A percentile compares a stretch with the other conserved stretches of the same genome.
Evolutionary conservation across 148 eudicot genomes (phyloP).

Genomic region (Rhododendron griersonianum): DNA sequence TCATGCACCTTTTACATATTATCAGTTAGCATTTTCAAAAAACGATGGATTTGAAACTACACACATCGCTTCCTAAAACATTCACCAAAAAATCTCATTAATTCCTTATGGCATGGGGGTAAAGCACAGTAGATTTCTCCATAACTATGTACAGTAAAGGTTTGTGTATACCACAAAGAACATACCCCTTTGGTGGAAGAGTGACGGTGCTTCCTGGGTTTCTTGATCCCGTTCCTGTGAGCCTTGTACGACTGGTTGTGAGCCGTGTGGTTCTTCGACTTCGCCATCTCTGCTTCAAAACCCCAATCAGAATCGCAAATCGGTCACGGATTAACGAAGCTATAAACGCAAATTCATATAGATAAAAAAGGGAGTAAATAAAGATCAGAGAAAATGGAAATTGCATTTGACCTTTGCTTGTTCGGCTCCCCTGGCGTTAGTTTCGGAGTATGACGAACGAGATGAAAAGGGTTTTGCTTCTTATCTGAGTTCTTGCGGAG

Average conservation of each 20-base stretch:
- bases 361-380: background rate
- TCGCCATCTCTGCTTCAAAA: slow-evolving; percentile 43
- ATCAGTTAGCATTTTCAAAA: background rate
- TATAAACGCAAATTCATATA: background rate
- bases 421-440: background rate
- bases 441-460: background rate
- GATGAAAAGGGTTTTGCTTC: background rate
- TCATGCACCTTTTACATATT: background rate
- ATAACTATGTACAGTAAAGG: background rate
- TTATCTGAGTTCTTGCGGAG: background rate
- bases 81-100: background rate
- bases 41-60: background rate
- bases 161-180: too few relatives aligned
- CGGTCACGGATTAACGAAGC: background rate
- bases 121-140: background rate
- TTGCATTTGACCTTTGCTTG: background rate
- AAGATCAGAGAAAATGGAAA: background rate
- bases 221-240: slow-evolving; percentile 88
- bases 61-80: background rate
- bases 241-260: slow-evolving; percentile 82
- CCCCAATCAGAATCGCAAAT: background rate
- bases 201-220: slow-evolving; percentile 71
- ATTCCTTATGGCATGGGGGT: background rate
- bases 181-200: slow-evolving; percentile 85
- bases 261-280: slow-evolving; percentile 92